Conservation (phyloP, 257 asterid species). For the Cordia subcordata region DNA sequence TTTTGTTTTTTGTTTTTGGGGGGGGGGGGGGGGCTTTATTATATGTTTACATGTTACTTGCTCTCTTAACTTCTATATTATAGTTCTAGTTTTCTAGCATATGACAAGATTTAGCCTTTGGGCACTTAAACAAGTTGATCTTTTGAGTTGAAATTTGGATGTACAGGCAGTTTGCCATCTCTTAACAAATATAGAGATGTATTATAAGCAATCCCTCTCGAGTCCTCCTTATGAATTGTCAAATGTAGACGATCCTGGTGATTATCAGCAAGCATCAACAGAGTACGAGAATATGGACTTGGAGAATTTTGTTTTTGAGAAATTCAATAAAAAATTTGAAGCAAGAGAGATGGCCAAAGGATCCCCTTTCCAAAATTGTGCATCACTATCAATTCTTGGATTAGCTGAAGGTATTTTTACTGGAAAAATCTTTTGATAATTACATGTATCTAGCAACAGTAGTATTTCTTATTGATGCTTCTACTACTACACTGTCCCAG, state of each 20-base stretch:
- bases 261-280: slow-evolving; percentile 40
- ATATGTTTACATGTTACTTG: too few relatives aligned
- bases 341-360: slow-evolving; percentile 37
- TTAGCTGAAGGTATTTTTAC: slow-evolving; percentile 51
- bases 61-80: too few relatives aligned
- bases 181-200: slow-evolving; percentile 59
- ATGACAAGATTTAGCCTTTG: slow-evolving; percentile 1
- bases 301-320: slow-evolving; percentile 53
- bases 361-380: slow-evolving; percentile 47
- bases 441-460: background rate
- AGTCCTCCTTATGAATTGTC: slow-evolving; percentile 53
- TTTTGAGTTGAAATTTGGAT: too few relatives aligned
- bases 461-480: background rate
- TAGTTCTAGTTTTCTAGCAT: background rate
- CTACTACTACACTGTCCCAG: background rate
- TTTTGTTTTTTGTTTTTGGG: too few relatives aligned
- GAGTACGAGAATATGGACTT: slow-evolving; percentile 73
- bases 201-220: slow-evolving; percentile 63
- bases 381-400: slow-evolving; percentile 40
- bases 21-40: too few relatives aligned
- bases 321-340: slow-evolving; percentile 52
- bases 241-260: slow-evolving; percentile 48
- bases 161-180: slow-evolving; percentile 87
- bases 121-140: background rate
- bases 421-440: background rate